Conservation (phyloP, 331 rosid species). For the Dryas integrifolia region DNA sequence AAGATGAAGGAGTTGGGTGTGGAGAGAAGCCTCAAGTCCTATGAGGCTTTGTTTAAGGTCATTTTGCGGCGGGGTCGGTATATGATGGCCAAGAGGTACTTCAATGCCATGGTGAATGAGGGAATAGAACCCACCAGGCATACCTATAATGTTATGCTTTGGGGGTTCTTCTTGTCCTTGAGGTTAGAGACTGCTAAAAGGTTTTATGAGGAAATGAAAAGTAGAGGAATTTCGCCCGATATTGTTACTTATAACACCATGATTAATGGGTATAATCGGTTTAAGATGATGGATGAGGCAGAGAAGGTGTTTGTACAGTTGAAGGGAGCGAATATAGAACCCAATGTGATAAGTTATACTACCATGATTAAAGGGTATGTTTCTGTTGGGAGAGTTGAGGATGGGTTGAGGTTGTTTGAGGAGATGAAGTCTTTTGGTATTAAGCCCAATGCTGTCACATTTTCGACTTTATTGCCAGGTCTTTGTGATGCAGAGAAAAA, state of each 20-base stretch:
- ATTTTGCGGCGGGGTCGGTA: conserved; percentile 65
- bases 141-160: conserved; percentile 63
- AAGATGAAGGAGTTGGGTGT: conserved; percentile 66
- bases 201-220: conserved; percentile 68
- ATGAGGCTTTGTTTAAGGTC: conserved; percentile 63
- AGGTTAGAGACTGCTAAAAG: conserved; percentile 66
- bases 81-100: conserved; percentile 80
- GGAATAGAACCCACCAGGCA: conserved; percentile 67
- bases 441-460: conserved; percentile 65
- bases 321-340: conserved; percentile 57
- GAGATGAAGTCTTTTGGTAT: conserved; percentile 64
- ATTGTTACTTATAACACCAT: conserved; percentile 66
- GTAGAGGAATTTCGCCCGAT: conserved; percentile 49
- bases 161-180: conserved; percentile 75
- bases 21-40: conserved; percentile 47
- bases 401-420: conserved; percentile 48
- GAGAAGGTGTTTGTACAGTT: conserved; percentile 66
- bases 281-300: conserved; percentile 65
- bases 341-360: conserved; percentile 68
- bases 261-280: conserved; percentile 69
- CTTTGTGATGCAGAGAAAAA: conserved; percentile 60
- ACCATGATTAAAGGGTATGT: conserved; percentile 70
- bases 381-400: conserved; percentile 48
- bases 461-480: conserved; percentile 59
- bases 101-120: conserved; percentile 64